Percentiles rank a stretch among this genome's conserved stretches.
These are phyloP conservation scores for Suillus cothurnatus DNA, from an alignment of 768 basidiomycete genomes.

Conservation along the genomic window DNA sequence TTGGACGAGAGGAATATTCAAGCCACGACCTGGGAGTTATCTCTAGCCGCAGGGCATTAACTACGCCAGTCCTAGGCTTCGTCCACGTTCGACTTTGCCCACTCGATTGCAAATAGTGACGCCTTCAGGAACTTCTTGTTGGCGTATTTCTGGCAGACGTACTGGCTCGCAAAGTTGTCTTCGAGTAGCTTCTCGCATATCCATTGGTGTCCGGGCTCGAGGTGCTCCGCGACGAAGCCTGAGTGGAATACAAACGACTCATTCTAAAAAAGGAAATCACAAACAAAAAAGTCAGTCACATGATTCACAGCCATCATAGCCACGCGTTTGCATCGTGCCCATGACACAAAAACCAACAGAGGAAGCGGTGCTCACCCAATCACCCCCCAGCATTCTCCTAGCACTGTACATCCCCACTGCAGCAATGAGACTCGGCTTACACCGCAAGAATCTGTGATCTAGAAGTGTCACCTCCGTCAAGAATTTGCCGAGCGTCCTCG, in stretches of 20 bases:
- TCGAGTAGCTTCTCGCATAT: slow-evolving; percentile 84
- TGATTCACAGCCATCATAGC: slow-evolving; percentile 21
- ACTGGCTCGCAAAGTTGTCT: slow-evolving; percentile 76
- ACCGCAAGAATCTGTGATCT: slow-evolving; percentile 90
- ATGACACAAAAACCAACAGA: background rate
- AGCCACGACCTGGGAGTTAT: slow-evolving; percentile 2
- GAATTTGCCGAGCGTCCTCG: slow-evolving; percentile 96
- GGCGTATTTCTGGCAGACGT: slow-evolving; percentile 95
- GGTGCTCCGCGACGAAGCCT: slow-evolving; percentile 85
- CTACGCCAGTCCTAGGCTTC: slow-evolving; percentile 3
- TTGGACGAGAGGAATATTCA: background rate
- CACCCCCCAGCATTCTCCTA: slow-evolving; percentile 89
- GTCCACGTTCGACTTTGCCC: slow-evolving; percentile 57
- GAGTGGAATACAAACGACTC: slow-evolving; percentile 93
- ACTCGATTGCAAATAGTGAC: slow-evolving; percentile 73
- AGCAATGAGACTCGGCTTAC: slow-evolving; percentile 91
- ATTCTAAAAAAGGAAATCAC: slow-evolving; percentile 53
- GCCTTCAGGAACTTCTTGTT: slow-evolving; percentile 98
- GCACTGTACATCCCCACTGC: slow-evolving; percentile 98
- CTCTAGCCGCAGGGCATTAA: slow-evolving; percentile 5
- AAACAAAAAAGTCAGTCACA: slow-evolving; percentile 32
- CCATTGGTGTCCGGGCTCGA: slow-evolving; percentile 77
- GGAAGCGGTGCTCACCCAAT: slow-evolving; percentile 77
- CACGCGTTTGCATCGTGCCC: slow-evolving; percentile 14
- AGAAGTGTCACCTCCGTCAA: slow-evolving; percentile 93